Evolutionary conservation across 352 stramenopile genomes (phyloP).

Genomic region (Blastocystis sp.): DNA sequence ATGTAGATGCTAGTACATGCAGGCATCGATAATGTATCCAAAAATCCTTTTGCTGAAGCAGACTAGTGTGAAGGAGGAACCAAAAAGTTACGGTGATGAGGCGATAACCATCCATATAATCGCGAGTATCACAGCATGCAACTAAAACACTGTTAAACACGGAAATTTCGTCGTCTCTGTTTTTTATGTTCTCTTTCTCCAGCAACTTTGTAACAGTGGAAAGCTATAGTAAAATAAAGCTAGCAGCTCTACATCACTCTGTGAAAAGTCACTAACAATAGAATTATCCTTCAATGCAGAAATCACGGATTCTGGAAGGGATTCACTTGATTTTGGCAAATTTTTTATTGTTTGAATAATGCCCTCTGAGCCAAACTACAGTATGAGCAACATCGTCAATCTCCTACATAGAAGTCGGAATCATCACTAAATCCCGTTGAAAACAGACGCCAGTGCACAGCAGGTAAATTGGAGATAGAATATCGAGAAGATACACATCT

Average conservation of each 20-base stretch:
- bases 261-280: neutral
- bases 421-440: neutral
- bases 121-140: slow-evolving; percentile 31
- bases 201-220: neutral
- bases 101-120: slow-evolving; percentile 11
- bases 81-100: neutral
- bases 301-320: neutral
- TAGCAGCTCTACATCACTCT: neutral
- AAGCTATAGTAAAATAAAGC: neutral
- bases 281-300: neutral
- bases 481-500: neutral
- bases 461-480: neutral
- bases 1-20: slow-evolving; percentile 29
- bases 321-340: neutral
- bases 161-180: neutral
- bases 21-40: neutral
- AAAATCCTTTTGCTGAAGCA: neutral
- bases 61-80: neutral
- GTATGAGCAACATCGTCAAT: neutral
- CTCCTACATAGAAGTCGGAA: neutral
- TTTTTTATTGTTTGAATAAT: slow-evolving; percentile 4
- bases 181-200: neutral
- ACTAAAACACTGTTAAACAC: neutral
- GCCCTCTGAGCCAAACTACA: neutral
- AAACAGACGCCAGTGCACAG: neutral